These are phyloP conservation scores for Amaranthus palmeri DNA, from an alignment of 148 eudicot species.

Conservation along the genomic window DNA sequence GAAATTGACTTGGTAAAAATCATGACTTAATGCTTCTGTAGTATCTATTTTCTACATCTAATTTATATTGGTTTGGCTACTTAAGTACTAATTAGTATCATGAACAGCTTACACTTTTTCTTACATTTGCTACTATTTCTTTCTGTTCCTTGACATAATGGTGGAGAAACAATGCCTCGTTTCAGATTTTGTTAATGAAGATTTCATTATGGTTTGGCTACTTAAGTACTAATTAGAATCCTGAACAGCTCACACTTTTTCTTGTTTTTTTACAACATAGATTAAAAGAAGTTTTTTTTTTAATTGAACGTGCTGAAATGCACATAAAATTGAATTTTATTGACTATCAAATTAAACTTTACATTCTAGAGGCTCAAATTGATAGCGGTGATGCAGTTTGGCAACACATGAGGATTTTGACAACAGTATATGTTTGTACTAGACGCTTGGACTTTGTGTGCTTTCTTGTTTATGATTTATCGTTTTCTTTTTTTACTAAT, in stretches of 20 bases:
- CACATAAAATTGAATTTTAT: too few relatives aligned
- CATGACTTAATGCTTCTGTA: not conserved
- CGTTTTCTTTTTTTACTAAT: not conserved
- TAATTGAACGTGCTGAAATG: too few relatives aligned
- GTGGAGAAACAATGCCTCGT: not conserved
- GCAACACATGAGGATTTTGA: not conserved
- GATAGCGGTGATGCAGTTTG: not conserved
- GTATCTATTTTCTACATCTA: not conserved
- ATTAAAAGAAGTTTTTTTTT: too few relatives aligned
- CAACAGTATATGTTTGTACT: not conserved
- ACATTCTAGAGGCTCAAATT: not conserved
- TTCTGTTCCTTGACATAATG: not conserved
- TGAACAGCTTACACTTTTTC: too few relatives aligned
- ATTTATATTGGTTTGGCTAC: not conserved
- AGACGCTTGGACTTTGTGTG: not conserved
- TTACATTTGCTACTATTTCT: not conserved
- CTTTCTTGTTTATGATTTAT: not conserved
- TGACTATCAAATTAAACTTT: not conserved
- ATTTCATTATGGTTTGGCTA: not conserved
- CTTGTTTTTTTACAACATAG: not conserved
- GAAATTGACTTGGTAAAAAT: constrained; percentile 81
- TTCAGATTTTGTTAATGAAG: not conserved
- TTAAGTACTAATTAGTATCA: too few relatives aligned
- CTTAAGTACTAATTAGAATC: not conserved
- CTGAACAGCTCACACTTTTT: not conserved